These are phyloP conservation scores for Taphrina wiesneri DNA, from an alignment of 1,139 yeast genomes.

Conservation along the genomic window DNA sequence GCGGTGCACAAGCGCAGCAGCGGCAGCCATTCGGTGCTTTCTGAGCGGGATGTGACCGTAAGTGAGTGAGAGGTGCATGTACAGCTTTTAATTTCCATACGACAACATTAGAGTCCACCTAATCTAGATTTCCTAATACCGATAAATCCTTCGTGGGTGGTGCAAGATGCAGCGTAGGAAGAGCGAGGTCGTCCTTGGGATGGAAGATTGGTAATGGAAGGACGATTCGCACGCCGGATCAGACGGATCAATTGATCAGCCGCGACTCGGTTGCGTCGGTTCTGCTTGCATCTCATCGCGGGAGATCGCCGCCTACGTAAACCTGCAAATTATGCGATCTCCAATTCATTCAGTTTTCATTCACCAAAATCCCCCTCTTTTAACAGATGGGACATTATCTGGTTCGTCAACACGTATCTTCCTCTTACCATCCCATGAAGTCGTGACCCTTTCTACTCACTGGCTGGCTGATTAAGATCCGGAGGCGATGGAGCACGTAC, in stretches of 20 bases:
- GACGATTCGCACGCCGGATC: no score
- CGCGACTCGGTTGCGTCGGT: neutral
- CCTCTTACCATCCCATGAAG: no score
- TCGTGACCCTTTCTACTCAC: no score
- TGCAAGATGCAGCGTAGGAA: no score
- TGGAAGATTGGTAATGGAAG: no score
- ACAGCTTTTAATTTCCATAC: no score
- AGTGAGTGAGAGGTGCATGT: no score
- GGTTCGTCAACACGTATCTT: neutral
- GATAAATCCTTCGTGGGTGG: neutral
- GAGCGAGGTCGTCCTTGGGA: no score
- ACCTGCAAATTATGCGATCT: neutral
- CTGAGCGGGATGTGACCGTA: neutral
- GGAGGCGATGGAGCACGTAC: neutral
- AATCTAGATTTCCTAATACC: neutral
- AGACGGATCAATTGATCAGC: neutral
- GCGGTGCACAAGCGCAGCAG: neutral
- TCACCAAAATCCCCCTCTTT: no score
- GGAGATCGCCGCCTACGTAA: conserved; percentile 2
- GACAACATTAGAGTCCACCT: no score
- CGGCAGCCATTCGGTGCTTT: conserved; percentile 2
- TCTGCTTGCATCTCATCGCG: neutral
- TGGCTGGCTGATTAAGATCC: no score
- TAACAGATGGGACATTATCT: neutral
- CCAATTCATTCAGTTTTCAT: neutral